These are phyloP conservation scores for Stephania japonica DNA, from an alignment of 164 flowering plant species.

Conservation along the genomic window DNA sequence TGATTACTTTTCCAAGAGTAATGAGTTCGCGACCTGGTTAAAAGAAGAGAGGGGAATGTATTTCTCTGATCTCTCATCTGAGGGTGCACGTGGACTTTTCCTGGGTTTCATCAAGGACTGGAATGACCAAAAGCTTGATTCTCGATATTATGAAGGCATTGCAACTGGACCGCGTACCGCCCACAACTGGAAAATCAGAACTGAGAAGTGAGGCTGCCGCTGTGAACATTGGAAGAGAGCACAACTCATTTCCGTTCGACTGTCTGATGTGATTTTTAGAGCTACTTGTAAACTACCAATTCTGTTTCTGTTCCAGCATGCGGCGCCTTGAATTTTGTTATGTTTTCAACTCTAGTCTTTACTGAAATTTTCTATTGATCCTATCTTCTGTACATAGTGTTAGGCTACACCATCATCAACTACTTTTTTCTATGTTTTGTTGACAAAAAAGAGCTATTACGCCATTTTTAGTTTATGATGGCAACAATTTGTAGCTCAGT, in stretches of 20 bases:
- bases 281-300: neutral
- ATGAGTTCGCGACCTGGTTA: slow-evolving; percentile 87
- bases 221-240: neutral
- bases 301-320: no score
- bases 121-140: slow-evolving; percentile 65
- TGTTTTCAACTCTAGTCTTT: neutral
- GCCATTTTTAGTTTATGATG: no score
- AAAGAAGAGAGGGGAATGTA: slow-evolving; percentile 61
- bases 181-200: slow-evolving; percentile 72
- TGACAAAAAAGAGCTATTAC: neutral
- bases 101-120: slow-evolving; percentile 55
- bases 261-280: neutral
- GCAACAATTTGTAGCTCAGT: no score
- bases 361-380: neutral
- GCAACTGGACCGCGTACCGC: slow-evolving; percentile 59
- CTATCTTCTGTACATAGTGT: neutral
- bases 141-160: slow-evolving; percentile 77
- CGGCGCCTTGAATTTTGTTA: neutral
- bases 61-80: slow-evolving; percentile 79
- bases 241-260: neutral
- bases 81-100: slow-evolving; percentile 57
- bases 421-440: neutral
- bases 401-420: neutral
- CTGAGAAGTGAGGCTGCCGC: slow-evolving; percentile 3
- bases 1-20: slow-evolving; percentile 80